Base-by-base conservation (phyloP, 345 rosid species). In the Moricandia moricandioides region DNA sequence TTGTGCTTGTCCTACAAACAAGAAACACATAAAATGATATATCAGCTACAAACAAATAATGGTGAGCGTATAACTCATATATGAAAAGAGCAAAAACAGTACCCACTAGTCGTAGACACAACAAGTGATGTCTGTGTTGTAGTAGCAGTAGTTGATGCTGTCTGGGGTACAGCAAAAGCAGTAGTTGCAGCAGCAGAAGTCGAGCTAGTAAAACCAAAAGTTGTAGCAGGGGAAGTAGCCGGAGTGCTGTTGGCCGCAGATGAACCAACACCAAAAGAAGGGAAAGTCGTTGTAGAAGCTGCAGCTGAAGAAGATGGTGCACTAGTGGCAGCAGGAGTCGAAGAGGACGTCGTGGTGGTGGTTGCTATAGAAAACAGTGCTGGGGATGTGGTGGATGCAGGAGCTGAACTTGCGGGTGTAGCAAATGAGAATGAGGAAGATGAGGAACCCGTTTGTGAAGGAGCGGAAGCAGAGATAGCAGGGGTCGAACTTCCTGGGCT, bases 81-180 rank as follows among this genome's bases (percentile, higher is more conserved):
- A 56, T 56, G 33, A 56, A 8, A 56, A 56, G 61, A 56, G 33
- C 61, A 56, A 4, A 56, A 33, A 56, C 16, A 11, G 26, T 75
- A 92, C 99, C 99, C 96, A 72, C 87, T 87, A 81, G 85, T 85
- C 39, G 93, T 84, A 78, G 92, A 80, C 67, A 82, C 87, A 65
- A 79, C 80, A 83, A 90, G 91, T 65, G 89, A 62, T 40, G 83
- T 74, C 76, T 84, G 96, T 43, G 86, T 70, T 45, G 89, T 68
- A 66, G 86, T 45, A 71, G 75, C 77, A 55, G 86, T 17, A 67
- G 83, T 43, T 11, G 90, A 69, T 17, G 90, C 63, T 71, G 87
- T 45, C 55, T 79, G 69, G 4, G 94, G 66, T 75, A 90, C 64
- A 10, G 94, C 78, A 84, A 92, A 90, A 35, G 91, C 86, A n/a